Evolutionary conservation across 2,329 filamentous ascomycete species (phyloP).

Genomic region (Cryphonectria radicalis): DNA sequence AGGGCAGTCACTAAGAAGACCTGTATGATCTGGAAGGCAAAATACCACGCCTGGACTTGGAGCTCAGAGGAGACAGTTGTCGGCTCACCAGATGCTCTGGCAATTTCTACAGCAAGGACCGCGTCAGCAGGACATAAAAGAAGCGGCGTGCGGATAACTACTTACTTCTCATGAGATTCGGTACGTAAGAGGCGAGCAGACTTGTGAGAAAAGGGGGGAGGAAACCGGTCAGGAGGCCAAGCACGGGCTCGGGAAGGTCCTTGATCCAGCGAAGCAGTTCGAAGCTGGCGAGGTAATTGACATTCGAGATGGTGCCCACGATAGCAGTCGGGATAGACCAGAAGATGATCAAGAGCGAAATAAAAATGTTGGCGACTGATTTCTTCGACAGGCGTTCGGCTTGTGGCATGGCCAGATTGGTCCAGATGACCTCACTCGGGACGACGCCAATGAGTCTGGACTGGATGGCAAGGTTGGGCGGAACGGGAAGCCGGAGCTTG

Average conservation of each 20-base stretch:
- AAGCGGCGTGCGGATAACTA: constrained; percentile 24
- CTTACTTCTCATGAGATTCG: constrained; percentile 73
- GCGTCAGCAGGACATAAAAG: not conserved
- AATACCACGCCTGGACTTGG: constrained; percentile 79
- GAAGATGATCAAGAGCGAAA: constrained; percentile 65
- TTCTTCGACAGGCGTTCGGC: constrained; percentile 29
- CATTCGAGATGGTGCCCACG: constrained; percentile 84
- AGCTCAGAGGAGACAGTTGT: constrained; percentile 75
- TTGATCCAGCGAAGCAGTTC: constrained; percentile 76
- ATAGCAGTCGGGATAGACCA: constrained; percentile 79
- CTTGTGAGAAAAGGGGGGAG: constrained; percentile 64
- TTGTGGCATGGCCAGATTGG: constrained; percentile 28
- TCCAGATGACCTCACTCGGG: constrained; percentile 84
- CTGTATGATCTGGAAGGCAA: constrained; percentile 79
- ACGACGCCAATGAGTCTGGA: constrained; percentile 82
- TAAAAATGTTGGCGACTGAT: constrained; percentile 24
- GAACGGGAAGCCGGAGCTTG: constrained; percentile 67
- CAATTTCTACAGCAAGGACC: constrained; percentile 56
- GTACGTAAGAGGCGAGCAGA: constrained; percentile 52
- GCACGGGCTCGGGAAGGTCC: constrained; percentile 79
- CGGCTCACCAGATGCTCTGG: constrained; percentile 71
- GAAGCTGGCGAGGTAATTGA: constrained; percentile 68
- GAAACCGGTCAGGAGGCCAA: constrained; percentile 80
- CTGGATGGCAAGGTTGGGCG: constrained; percentile 69
- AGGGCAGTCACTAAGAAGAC: constrained; percentile 84